Percentiles rank a stretch among this genome's conserved stretches.
Evolutionary conservation across 257 asterid genomes (phyloP).

Genomic region (Petunia axillaris): DNA sequence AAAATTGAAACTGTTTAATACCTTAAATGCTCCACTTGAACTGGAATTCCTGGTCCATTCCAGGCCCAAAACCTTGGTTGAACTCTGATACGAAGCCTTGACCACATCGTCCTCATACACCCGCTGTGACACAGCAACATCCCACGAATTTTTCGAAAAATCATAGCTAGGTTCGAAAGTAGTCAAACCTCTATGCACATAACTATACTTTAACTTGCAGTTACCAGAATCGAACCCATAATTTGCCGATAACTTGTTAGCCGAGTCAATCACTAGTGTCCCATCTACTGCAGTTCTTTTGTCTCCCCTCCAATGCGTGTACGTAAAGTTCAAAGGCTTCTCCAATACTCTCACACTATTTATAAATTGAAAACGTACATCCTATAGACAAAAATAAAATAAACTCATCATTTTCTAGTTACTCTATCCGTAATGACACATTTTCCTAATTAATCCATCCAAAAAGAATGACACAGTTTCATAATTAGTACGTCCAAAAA

Average conservation of each 20-base stretch:
- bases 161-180: slow-evolving; percentile 48
- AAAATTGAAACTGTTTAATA: not conserved
- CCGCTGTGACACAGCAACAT: slow-evolving; percentile 35
- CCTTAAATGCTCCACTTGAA: slow-evolving; percentile 39
- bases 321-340: slow-evolving; percentile 40
- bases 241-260: slow-evolving; percentile 35
- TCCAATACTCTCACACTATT: slow-evolving; percentile 34
- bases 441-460: no score
- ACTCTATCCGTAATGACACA: no score
- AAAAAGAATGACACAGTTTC: no score
- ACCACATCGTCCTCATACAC: slow-evolving; percentile 34
- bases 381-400: slow-evolving; percentile 24
- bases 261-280: slow-evolving; percentile 32
- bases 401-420: slow-evolving; percentile 1
- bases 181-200: slow-evolving; percentile 33
- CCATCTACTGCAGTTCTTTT: slow-evolving; percentile 39
- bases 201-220: slow-evolving; percentile 40
- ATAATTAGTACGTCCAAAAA: no score
- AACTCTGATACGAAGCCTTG: slow-evolving; percentile 40
- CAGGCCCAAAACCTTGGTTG: slow-evolving; percentile 38
- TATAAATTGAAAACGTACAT: slow-evolving; percentile 44
- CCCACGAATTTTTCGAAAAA: slow-evolving; percentile 41
- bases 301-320: slow-evolving; percentile 42
- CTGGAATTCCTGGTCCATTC: slow-evolving; percentile 35
- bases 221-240: slow-evolving; percentile 33